phyloP scores from a whole-genome alignment of 805 yeast species.

The Yarrowia hollandica region DNA sequence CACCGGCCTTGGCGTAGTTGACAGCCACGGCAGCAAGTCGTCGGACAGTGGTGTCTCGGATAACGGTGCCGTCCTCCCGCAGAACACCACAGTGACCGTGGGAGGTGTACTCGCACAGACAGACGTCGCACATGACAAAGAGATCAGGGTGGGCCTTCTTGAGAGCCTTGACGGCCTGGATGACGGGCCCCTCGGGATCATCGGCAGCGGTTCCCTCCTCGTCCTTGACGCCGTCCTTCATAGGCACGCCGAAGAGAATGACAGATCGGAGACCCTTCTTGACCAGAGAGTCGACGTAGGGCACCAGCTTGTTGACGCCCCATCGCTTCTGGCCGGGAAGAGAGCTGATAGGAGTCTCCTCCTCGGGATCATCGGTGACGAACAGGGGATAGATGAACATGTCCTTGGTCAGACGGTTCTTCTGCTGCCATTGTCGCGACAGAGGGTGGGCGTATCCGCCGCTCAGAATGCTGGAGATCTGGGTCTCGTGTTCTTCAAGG shows the following conservation, averaged over 20 bases:
- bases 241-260: constrained; percentile 87
- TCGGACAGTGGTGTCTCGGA: constrained; percentile 69
- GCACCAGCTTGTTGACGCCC: constrained; percentile 77
- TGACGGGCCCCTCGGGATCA: constrained; percentile 95
- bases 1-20: constrained; percentile 94
- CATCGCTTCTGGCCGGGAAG: constrained; percentile 85
- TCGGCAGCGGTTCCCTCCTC: constrained; percentile 85
- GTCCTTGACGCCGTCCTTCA: constrained; percentile 75
- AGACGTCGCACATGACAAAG: constrained; percentile 89
- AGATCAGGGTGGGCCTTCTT: constrained; percentile 71
- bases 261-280: constrained; percentile 83
- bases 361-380: constrained; percentile 77
- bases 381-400: constrained; percentile 94
- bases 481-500: constrained; percentile 56
- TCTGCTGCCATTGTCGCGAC: constrained; percentile 87
- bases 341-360: constrained; percentile 68
- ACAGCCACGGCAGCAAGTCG: constrained; percentile 94
- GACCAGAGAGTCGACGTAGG: constrained; percentile 68
- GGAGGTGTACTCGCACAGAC: constrained; percentile 92
- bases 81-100: constrained; percentile 98
- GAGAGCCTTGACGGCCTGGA: constrained; percentile 68
- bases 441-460: constrained; percentile 95
- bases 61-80: constrained; percentile 81
- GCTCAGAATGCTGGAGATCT: constrained; percentile 74
- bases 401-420: constrained; percentile 75